Conservation (phyloP, 148 eudicot genomes). For the Rhododendron vialii region DNA sequence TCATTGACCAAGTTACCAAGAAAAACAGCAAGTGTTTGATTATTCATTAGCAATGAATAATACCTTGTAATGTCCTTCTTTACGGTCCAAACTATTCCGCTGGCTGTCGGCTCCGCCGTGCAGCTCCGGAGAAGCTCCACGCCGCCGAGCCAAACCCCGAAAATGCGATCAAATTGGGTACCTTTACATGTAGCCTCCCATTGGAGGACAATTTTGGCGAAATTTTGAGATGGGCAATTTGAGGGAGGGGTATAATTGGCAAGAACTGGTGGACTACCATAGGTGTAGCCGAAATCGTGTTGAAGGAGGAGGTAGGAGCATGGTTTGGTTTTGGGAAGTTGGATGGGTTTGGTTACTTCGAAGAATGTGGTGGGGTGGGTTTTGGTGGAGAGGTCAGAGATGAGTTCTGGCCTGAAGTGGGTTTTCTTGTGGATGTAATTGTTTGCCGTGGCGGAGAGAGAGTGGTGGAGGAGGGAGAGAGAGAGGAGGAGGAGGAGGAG, state of each 20-base stretch:
- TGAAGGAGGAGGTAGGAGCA: slow-evolving; percentile 54
- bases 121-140: slow-evolving; percentile 86
- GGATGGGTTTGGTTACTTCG: slow-evolving; percentile 67
- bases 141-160: slow-evolving; percentile 86
- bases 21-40: slow-evolving; percentile 66
- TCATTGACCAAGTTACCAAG: slow-evolving; percentile 65
- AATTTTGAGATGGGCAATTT: slow-evolving; percentile 39
- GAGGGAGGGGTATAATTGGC: slow-evolving; percentile 60
- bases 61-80: slow-evolving; percentile 74
- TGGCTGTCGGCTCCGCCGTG: slow-evolving; percentile 78
- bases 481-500: slow-evolving; percentile 28
- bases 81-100: slow-evolving; percentile 73
- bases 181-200: slow-evolving; percentile 75
- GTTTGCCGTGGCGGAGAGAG: slow-evolving; percentile 25
- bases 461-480: slow-evolving; percentile 20
- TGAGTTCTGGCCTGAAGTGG: slow-evolving; percentile 29
- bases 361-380: slow-evolving; percentile 33
- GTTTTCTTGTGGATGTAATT: slow-evolving; percentile 19
- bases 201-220: slow-evolving; percentile 48
- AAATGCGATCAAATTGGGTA: slow-evolving; percentile 73
- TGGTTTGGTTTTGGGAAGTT: slow-evolving; percentile 45
- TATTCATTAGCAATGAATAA: slow-evolving; percentile 39
- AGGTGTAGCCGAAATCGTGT: slow-evolving; percentile 72
- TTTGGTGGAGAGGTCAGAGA: slow-evolving; percentile 14
- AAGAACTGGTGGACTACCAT: slow-evolving; percentile 47